Percentiles rank a stretch among this genome's conserved stretches.
These are phyloP conservation scores for Paramecium sexaurelia DNA, from an alignment of 73 alveolate genomes.

Conservation along the genomic window DNA sequence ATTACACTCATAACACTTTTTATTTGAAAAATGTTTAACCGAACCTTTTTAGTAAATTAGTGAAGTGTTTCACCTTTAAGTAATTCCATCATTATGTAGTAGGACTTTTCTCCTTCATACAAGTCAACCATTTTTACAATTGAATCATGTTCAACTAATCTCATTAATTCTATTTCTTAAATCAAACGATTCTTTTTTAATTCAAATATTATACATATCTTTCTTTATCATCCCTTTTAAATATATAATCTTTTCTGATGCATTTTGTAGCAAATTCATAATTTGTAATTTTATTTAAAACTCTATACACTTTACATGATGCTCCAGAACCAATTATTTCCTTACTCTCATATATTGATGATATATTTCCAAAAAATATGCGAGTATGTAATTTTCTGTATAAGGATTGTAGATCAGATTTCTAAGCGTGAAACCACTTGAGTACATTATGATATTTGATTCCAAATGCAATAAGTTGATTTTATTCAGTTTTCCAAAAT, in stretches of 20 bases:
- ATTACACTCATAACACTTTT: neutral
- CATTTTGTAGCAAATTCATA: slow-evolving; percentile 33
- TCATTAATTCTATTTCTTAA: neutral
- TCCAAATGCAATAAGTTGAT: neutral
- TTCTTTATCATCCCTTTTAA: neutral
- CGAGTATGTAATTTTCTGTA: neutral
- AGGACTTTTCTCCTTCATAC: slow-evolving; percentile 41
- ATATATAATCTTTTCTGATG: slow-evolving; percentile 36
- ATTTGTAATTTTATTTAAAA: neutral
- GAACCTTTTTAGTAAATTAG: neutral
- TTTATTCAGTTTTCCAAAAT: neutral
- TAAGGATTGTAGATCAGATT: neutral
- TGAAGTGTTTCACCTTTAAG: neutral
- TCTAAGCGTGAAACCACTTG: slow-evolving; percentile 29
- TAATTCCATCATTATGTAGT: neutral
- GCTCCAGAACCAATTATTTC: slow-evolving; percentile 12
- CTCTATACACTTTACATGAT: slow-evolving; percentile 15
- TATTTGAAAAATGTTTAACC: neutral
- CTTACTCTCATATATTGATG: neutral
- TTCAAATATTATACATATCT: neutral
- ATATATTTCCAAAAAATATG: slow-evolving; percentile 10
- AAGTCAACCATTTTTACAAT: neutral
- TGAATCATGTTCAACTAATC: neutral
- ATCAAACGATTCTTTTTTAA: slow-evolving; percentile 5
- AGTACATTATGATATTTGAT: neutral